These are phyloP conservation scores for Artemisia argyi DNA, from an alignment of 129 eudicot species.

Conservation along the genomic window DNA sequence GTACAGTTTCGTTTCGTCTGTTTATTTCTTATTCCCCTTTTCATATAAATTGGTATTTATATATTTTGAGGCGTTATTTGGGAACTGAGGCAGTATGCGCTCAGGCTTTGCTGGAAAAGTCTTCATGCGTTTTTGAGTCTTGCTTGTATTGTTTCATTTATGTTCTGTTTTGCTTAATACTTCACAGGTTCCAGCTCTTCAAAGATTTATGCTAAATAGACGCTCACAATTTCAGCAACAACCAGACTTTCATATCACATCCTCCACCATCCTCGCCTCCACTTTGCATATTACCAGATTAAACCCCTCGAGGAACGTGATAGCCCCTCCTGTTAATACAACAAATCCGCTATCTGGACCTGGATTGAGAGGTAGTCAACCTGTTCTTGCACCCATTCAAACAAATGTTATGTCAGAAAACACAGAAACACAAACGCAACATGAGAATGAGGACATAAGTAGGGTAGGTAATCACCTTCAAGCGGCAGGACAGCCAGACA, in stretches of 20 bases:
- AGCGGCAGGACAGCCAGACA: slow-evolving; percentile 30
- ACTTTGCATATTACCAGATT: slow-evolving; percentile 88
- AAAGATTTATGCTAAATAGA: slow-evolving; percentile 86
- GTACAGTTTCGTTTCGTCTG: too few species aligned
- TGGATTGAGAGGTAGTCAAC: slow-evolving; percentile 36
- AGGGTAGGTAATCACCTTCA: slow-evolving; percentile 40
- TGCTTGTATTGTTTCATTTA: not conserved
- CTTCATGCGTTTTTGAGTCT: not conserved
- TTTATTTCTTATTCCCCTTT: too few species aligned
- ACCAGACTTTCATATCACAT: slow-evolving; percentile 91
- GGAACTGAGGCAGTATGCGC: too few species aligned
- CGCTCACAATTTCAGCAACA: slow-evolving; percentile 92
- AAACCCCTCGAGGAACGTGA: slow-evolving; percentile 53
- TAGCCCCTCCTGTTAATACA: slow-evolving; percentile 31
- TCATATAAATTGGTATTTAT: too few species aligned
- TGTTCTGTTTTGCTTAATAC: not conserved
- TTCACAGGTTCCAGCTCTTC: slow-evolving; percentile 90
- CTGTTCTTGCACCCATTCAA: slow-evolving; percentile 30
- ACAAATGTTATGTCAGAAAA: slow-evolving; percentile 36
- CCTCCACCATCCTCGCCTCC: slow-evolving; percentile 95
- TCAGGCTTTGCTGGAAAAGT: too few species aligned
- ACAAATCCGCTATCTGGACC: slow-evolving; percentile 33
- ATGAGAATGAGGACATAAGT: slow-evolving; percentile 35
- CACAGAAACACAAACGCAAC: slow-evolving; percentile 43
- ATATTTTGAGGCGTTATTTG: too few species aligned